Base-by-base conservation (phyloP, 192 early-diverging fungal species). In the Coemansia interrupta region DNA sequence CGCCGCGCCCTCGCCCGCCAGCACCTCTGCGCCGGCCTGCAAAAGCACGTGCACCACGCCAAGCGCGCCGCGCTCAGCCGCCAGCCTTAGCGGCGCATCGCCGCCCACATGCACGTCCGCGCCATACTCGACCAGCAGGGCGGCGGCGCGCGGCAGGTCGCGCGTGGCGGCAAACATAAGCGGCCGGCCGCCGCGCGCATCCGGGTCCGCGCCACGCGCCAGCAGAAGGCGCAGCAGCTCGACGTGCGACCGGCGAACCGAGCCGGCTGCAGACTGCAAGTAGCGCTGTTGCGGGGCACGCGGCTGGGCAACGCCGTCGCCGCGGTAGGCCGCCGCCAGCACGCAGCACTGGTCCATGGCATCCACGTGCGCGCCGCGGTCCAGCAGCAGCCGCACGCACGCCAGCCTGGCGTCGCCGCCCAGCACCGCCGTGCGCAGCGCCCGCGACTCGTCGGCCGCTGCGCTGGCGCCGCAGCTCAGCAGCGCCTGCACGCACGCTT, bases 391-490 rank as follows among this genome's bases (percentile, higher is more conserved):
- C 4, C 24, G 52, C 17, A 70, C 56, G 29, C 51, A 53, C 15
- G 29, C 63, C 2, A 60, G 11, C 23, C 66, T 68, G 15, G 63
- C 46, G 53, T 80, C 77, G 54, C 77, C 77, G 11, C 32, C 42
- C 59, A 80, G 59, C 29, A 70, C 70, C 1, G 77, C 77, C 14
- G 58, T 28, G 5, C 77, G 66, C 51, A 80, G 56, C 11, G 77
- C 71, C 11, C 53, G 66, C 20, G 72, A 69, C 38, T 66, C 52
- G 41, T 58, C 58, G 23, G 59, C 60, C 0, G 47, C 42, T 0
- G 58, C 77, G 7, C 44, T 36, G 4, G 77, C 77, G n/a, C 72
- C 72, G 26, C 40, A 53, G 24, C 14, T 46, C 13, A 80, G 61
- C 60, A 80, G 60, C 42, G 55, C 36, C 12, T 26, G 41, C 19